A percentile compares a stretch with the other conserved stretches of the same genome.
These are phyloP conservation scores for Lactuca sativa DNA, from an alignment of 129 eudicot genomes.

Conservation along the genomic window DNA sequence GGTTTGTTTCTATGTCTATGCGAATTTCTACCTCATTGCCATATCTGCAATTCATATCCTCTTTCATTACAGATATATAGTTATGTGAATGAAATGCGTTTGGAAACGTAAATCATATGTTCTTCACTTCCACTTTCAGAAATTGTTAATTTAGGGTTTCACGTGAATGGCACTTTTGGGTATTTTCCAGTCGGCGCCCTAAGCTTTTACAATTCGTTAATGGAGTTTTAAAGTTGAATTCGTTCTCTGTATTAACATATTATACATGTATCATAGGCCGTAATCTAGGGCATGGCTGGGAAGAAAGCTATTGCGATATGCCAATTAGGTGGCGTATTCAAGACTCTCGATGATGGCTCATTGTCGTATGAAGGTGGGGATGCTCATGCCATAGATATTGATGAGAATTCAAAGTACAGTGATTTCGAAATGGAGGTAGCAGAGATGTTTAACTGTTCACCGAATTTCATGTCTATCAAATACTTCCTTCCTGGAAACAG, in stretches of 20 bases:
- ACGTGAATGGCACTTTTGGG: neutral
- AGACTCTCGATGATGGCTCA: slow-evolving; percentile 59
- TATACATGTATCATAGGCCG: slow-evolving; percentile 17
- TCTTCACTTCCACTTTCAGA: slow-evolving; percentile 7
- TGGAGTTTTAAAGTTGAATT: slow-evolving; percentile 10
- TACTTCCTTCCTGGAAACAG: slow-evolving; percentile 89
- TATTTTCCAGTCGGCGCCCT: neutral
- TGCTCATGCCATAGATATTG: slow-evolving; percentile 97
- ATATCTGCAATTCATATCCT: neutral
- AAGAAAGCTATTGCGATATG: slow-evolving; percentile 84
- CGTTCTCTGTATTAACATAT: slow-evolving; percentile 13
- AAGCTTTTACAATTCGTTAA: neutral
- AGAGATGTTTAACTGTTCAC: slow-evolving; percentile 74
- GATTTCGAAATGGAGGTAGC: slow-evolving; percentile 69
- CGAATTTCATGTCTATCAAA: slow-evolving; percentile 48
- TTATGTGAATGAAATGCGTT: neutral
- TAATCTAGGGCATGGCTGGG: slow-evolving; percentile 51
- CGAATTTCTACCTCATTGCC: slow-evolving; percentile 15
- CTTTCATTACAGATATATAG: neutral
- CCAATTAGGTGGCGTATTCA: slow-evolving; percentile 87
- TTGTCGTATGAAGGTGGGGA: slow-evolving; percentile 85
- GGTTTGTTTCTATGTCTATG: slow-evolving; percentile 9
- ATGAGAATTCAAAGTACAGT: slow-evolving; percentile 57
- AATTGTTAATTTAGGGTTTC: slow-evolving; percentile 24
- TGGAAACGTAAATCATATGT: slow-evolving; percentile 4